These are phyloP conservation scores for Coemansia sp. DNA, from an alignment of 192 early-diverging fungal species.

Conservation along the genomic window DNA sequence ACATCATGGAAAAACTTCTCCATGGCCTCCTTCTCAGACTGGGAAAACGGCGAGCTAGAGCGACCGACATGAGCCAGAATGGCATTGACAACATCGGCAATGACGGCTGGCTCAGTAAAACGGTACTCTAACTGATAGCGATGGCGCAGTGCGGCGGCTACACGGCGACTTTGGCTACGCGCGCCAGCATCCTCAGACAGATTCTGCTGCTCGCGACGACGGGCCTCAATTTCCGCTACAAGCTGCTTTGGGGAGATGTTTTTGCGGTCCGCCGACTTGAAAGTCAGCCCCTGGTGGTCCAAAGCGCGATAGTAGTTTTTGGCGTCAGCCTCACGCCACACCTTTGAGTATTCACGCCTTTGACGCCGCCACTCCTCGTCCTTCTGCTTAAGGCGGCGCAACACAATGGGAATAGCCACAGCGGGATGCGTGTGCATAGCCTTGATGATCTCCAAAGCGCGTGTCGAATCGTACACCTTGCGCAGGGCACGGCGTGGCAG, in stretches of 20 bases:
- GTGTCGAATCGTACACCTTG: constrained; percentile 88
- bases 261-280: constrained; percentile 86
- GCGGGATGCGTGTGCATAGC: constrained; percentile 88
- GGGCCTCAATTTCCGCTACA: constrained; percentile 78
- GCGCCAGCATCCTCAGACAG: constrained; percentile 29
- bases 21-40: constrained; percentile 70
- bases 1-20: constrained; percentile 69
- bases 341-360: constrained; percentile 92
- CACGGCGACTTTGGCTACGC: constrained; percentile 36
- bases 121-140: constrained; percentile 79
- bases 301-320: constrained; percentile 94
- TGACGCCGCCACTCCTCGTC: constrained; percentile 87
- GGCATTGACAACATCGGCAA: constrained; percentile 74
- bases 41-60: constrained; percentile 49
- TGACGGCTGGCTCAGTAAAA: constrained; percentile 70
- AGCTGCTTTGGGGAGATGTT: constrained; percentile 72
- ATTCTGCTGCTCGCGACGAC: constrained; percentile 78
- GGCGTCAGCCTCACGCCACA: constrained; percentile 92
- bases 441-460: constrained; percentile 87
- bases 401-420: constrained; percentile 87
- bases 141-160: constrained; percentile 44
- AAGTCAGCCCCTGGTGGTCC: constrained; percentile 90
- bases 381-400: constrained; percentile 95
- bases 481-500: constrained; percentile 92
- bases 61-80: constrained; percentile 71